Evolutionary conservation across 2,329 filamentous ascomycete genomes (phyloP).

Genomic region (Taxawa tesnikishii): DNA sequence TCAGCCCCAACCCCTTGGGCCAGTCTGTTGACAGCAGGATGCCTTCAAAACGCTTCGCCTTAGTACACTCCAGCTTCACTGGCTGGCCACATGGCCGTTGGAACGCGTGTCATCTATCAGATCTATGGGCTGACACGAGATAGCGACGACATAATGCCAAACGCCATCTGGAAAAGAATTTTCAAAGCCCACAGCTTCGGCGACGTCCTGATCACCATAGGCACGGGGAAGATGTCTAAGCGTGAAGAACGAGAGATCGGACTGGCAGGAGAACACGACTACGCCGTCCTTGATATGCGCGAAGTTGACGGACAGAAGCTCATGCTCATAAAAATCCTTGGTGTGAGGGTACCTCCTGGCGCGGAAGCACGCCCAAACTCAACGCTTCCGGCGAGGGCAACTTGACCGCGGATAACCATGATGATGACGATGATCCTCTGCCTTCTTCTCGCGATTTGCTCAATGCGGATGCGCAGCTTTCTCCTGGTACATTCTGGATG

Average conservation of each 20-base stretch:
- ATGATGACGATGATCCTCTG: constrained; percentile 14
- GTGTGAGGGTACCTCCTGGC: constrained; percentile 71
- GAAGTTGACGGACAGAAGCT: constrained; percentile 51
- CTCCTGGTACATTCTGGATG: constrained; percentile 87
- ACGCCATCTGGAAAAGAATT: constrained; percentile 67
- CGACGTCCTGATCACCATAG: constrained; percentile 78
- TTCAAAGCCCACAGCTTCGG: constrained; percentile 61
- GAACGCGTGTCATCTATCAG: no score
- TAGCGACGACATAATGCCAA: constrained; percentile 65
- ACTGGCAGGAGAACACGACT: constrained; percentile 83
- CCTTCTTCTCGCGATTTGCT: constrained; percentile 21
- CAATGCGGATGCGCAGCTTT: constrained; percentile 23
- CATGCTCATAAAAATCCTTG: constrained; percentile 93
- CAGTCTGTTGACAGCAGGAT: no score
- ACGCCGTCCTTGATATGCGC: constrained; percentile 73
- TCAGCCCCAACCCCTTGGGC: no score
- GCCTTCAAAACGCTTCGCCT: no score
- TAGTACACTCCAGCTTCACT: no score
- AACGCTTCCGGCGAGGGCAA: background rate
- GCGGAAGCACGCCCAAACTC: constrained; percentile 29
- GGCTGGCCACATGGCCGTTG: no score
- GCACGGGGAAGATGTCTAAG: constrained; percentile 69
- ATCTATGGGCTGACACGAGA: no score
- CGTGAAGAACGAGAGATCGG: constrained; percentile 72
- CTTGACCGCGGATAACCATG: background rate